A percentile compares a stretch with the other conserved stretches of the same genome.
phyloP scores from a whole-genome alignment of 768 basidiomycete genomes.

The Strobilomyces dryophilus region DNA sequence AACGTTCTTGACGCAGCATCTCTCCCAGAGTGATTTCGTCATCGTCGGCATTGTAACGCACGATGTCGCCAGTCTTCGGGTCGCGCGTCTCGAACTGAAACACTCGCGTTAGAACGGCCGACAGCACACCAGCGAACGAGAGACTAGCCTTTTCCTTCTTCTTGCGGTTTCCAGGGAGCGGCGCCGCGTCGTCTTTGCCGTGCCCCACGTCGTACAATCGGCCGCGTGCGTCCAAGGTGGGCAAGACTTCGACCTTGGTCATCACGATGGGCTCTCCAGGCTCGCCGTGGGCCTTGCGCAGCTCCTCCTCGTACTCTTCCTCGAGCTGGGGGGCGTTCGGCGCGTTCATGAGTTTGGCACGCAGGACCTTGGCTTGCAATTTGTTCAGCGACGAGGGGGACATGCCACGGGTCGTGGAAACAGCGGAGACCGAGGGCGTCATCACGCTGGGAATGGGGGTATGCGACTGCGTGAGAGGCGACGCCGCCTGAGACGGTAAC shows the following conservation, averaged over 20 bases:
- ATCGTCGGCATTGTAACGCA: conserved; percentile 89
- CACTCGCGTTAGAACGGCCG: background rate
- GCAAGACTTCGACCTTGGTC: conserved; percentile 77
- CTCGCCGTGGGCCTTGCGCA: conserved; percentile 45
- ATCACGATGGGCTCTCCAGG: conserved; percentile 38
- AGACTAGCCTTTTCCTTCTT: conserved; percentile 65
- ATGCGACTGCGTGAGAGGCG: conserved; percentile 55
- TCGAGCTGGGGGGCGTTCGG: conserved; percentile 76
- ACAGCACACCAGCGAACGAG: background rate
- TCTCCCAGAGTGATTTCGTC: conserved; percentile 84
- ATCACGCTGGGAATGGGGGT: conserved; percentile 92
- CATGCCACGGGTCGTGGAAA: conserved; percentile 42
- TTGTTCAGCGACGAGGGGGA: conserved; percentile 84
- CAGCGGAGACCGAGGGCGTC: conserved; percentile 53
- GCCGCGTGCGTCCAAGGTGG: conserved; percentile 82
- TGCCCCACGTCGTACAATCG: conserved; percentile 88
- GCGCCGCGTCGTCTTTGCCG: conserved; percentile 54
- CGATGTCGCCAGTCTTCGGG: conserved; percentile 81
- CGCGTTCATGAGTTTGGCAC: conserved; percentile 84
- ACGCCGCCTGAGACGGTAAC: conserved; percentile 54
- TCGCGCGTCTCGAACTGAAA: conserved; percentile 83
- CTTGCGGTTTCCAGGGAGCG: conserved; percentile 65
- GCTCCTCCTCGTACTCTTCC: conserved; percentile 77
- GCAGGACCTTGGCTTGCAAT: conserved; percentile 87
- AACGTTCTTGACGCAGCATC: conserved; percentile 88